Evolutionary conservation across 768 basidiomycete genomes (phyloP), one percentile per base, ranked within the genome.

Genomic region (Pholiota microspora): DNA sequence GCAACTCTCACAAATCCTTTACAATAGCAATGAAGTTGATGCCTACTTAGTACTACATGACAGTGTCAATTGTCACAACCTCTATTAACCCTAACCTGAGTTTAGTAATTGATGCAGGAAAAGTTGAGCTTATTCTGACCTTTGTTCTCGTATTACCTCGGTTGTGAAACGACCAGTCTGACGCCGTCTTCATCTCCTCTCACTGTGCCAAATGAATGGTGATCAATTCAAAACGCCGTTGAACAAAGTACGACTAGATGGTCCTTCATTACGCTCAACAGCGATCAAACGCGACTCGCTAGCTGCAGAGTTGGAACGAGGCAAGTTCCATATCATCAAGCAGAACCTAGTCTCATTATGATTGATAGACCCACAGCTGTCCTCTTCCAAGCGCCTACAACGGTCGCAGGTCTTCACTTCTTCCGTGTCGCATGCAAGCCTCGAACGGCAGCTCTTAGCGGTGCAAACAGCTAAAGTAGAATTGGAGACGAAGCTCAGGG

Each of bases 371-470:
- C 83, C 85, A 2, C 83, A 87, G 40, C 74, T 81, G 32, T 85
- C 84, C 2, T 76, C 81, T 0, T 78, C 86, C 10, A 89, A 87
- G 66, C 79, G 87, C 9, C 84, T 83, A 45, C 85, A 86, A 59
- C 81, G 84, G n/a, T 64, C 78, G 0, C 82, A 85, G 58, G 77
- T 81, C 0, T 83, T 91, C 61, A 76, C 80, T 0, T 81, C 85
- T 0, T 78, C 81, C 49, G 75, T 89, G 60, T 71, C 82, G 2
- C 81, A 84, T 58, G 78, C 87, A 2, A 73, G 80, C 0, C 73
- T 91, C 15, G 88, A 91, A 62, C 73, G 89, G n/a, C 83, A 85
- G 58, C 76, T 92, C 1, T 70, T 83, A 7, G 72, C 84, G 2
- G 76, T 82, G 0, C 83, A 89, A 56, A 78, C 84, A 0, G 73